Conservation (phyloP, 1,284 basidiomycete genomes). For the Ganoderma lingzhi region DNA sequence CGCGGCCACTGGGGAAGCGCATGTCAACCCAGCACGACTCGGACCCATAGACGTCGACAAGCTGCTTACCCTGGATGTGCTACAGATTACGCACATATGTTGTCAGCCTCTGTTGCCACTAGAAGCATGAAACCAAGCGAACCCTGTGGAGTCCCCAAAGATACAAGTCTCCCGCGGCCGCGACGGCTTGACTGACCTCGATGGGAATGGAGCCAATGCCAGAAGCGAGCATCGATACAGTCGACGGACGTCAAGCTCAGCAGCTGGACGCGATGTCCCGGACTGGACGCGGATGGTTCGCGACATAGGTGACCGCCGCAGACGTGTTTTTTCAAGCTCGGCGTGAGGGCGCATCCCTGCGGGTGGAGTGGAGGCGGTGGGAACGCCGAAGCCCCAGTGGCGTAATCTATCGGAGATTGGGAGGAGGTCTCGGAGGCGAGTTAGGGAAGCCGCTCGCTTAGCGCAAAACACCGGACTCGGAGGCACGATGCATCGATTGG, state of each 20-base stretch:
- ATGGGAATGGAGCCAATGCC: background rate
- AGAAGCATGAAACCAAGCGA: background rate
- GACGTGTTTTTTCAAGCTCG: background rate
- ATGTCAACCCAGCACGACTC: background rate
- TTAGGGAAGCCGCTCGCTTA: background rate
- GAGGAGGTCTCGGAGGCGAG: background rate
- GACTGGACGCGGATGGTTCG: background rate
- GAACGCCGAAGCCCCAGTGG: background rate
- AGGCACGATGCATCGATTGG: background rate
- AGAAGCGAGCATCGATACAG: background rate
- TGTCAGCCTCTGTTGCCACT: background rate
- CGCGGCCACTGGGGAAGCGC: background rate
- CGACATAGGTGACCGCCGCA: background rate
- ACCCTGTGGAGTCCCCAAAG: constrained; percentile 6
- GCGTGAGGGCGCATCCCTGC: background rate
- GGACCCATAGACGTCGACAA: background rate
- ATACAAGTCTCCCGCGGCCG: background rate
- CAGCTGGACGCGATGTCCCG: background rate
- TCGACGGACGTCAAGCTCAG: background rate
- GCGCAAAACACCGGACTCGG: background rate
- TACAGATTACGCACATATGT: background rate
- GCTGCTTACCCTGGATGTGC: constrained; percentile 2
- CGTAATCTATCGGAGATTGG: background rate
- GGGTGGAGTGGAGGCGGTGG: background rate
- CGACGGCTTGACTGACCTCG: background rate